phyloP scores from a whole-genome alignment of 176 grass and related monocot species.

The Puccinellia tenuiflora region DNA sequence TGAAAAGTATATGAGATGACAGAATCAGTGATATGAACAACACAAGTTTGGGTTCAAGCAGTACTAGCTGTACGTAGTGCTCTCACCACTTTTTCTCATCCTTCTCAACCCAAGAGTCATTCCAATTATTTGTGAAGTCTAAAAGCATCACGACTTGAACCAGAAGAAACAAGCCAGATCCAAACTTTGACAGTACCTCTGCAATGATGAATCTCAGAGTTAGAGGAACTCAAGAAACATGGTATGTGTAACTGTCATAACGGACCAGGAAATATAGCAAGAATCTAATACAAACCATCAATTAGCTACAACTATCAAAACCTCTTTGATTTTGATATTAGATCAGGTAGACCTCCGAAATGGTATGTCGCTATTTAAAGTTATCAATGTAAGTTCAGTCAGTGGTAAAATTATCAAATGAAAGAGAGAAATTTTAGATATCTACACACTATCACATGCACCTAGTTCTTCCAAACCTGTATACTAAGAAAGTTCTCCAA shows the following conservation, averaged over 20 bases:
- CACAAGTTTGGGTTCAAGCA: slow-evolving; percentile 10
- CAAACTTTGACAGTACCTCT: slow-evolving; percentile 95
- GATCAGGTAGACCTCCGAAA: background rate
- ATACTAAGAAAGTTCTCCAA: background rate
- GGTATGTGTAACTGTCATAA: background rate
- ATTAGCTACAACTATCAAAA: background rate
- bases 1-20: slow-evolving; percentile 36
- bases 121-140: slow-evolving; percentile 89
- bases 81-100: slow-evolving; percentile 92
- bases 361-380: background rate
- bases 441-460: background rate
- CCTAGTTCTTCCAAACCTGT: slow-evolving; percentile 5
- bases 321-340: background rate
- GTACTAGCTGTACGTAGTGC: background rate
- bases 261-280: background rate
- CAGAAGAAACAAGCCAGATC: slow-evolving; percentile 94
- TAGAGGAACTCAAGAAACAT: slow-evolving; percentile 7
- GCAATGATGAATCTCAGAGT: slow-evolving; percentile 23
- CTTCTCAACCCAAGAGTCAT: slow-evolving; percentile 97
- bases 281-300: background rate
- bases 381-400: slow-evolving; percentile 3
- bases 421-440: background rate
- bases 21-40: slow-evolving; percentile 18
- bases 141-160: slow-evolving; percentile 91
- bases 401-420: background rate